A percentile compares a stretch with the other conserved stretches of the same genome.
Conservation (phyloP, 345 rosid species). For the Citrus medica region DNA sequence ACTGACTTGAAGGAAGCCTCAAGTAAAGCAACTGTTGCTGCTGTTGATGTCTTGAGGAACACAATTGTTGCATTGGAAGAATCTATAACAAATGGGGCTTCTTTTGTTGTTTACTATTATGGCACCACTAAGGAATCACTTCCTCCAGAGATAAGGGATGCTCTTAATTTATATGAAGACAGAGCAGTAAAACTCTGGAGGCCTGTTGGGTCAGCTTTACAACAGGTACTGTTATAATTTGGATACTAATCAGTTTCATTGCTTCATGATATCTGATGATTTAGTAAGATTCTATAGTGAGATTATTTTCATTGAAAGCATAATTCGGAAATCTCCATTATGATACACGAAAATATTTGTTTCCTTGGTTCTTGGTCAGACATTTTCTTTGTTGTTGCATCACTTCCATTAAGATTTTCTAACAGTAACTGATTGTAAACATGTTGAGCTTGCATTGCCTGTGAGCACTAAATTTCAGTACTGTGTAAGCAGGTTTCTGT, state of each 20-base stretch:
- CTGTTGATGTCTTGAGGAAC: conserved; percentile 63
- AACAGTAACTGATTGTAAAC: background rate
- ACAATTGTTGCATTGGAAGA: conserved; percentile 60
- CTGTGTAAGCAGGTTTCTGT: conserved; percentile 36
- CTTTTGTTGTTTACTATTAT: conserved; percentile 64
- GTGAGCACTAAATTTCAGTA: conserved; percentile 5
- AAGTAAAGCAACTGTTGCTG: conserved; percentile 45
- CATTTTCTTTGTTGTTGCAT: conserved; percentile 2
- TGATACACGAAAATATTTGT: background rate
- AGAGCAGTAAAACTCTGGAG: conserved; percentile 40
- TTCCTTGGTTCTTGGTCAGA: conserved; percentile 3
- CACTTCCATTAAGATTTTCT: conserved; percentile 3
- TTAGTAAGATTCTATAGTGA: background rate
- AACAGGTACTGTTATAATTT: conserved; percentile 52
- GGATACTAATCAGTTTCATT: conserved; percentile 13
- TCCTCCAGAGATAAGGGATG: conserved; percentile 62
- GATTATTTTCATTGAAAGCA: background rate
- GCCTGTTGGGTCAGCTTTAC: conserved; percentile 61
- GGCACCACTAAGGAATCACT: conserved; percentile 66
- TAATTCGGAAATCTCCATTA: background rate
- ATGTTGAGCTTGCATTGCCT: conserved; percentile 1
- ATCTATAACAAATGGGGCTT: conserved; percentile 57
- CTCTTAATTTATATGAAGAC: conserved; percentile 67
- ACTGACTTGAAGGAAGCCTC: conserved; percentile 54
- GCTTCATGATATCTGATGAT: conserved; percentile 3